A percentile compares a stretch with the other conserved stretches of the same genome.
These are phyloP conservation scores for Coniophora puteana DNA, from an alignment of 1,284 basidiomycete genomes.

Conservation along the genomic window DNA sequence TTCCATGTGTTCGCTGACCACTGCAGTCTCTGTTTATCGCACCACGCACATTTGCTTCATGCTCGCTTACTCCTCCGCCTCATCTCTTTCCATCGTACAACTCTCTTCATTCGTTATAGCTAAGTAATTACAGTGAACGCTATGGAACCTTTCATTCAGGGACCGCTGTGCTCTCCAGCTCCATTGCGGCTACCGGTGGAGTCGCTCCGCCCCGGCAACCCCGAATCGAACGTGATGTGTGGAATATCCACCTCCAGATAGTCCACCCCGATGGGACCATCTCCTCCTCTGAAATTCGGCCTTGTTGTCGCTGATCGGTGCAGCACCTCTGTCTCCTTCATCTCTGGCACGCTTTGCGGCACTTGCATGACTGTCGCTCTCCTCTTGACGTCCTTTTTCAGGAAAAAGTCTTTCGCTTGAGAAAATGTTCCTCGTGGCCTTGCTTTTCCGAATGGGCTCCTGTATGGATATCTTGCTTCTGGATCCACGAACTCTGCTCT, in stretches of 20 bases:
- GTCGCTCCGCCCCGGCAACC: no score
- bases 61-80: no score
- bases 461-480: no score
- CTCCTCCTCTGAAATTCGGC: background rate
- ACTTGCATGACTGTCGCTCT: background rate
- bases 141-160: background rate
- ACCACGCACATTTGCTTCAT: no score
- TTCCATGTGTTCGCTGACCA: background rate
- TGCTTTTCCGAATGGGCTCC: background rate
- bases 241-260: constrained; percentile 5
- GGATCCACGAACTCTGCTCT: background rate
- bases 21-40: no score
- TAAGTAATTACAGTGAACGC: no score
- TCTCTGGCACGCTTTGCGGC: background rate
- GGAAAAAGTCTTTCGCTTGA: constrained; percentile 4
- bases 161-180: background rate
- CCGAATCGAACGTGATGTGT: background rate
- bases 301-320: constrained; percentile 2
- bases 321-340: background rate
- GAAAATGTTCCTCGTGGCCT: constrained; percentile 4
- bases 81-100: no score
- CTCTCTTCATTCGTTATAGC: background rate
- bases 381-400: background rate
- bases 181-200: no score
- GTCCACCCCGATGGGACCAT: background rate